These are phyloP conservation scores for Kurtzmaniella fragi DNA, from an alignment of 805 yeast species.

Conservation along the genomic window DNA sequence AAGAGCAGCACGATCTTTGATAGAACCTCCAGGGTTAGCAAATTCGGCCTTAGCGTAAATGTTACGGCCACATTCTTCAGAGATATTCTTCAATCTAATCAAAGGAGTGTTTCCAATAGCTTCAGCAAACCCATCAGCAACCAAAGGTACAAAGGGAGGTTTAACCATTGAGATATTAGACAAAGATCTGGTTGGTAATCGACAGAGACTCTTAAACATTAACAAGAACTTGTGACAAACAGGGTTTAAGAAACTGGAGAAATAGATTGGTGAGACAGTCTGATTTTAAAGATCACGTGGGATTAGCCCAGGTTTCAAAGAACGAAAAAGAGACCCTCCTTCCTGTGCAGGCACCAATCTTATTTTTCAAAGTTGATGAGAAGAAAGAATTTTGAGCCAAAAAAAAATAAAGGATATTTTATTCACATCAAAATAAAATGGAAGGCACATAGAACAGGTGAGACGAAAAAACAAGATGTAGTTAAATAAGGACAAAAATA, in stretches of 20 bases:
- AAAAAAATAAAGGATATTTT: no score
- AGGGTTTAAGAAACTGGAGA: not conserved
- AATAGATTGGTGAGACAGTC: not conserved
- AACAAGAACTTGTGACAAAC: no score
- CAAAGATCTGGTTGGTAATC: not conserved
- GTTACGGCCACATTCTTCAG: constrained; percentile 25
- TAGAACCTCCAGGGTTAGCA: constrained; percentile 92
- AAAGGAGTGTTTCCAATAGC: constrained; percentile 95
- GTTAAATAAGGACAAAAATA: no score
- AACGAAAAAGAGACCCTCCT: no score
- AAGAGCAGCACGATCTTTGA: constrained; percentile 86
- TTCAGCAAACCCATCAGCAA: constrained; percentile 65
- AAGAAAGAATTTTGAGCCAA: no score
- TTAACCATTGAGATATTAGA: constrained; percentile 7
- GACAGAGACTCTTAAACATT: not conserved
- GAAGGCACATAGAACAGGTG: no score
- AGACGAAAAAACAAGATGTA: no score
- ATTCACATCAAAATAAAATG: no score
- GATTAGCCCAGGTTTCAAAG: no score
- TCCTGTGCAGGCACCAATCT: no score
- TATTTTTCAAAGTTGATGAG: no score
- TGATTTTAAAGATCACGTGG: no score
- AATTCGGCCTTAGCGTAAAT: constrained; percentile 87
- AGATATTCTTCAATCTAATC: constrained; percentile 31
- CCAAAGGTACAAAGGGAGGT: constrained; percentile 58